A percentile compares a stretch with the other conserved stretches of the same genome.
phyloP scores from a whole-genome alignment of 495 filamentous ascomycete species.

The Aspergillus haitiensis region DNA sequence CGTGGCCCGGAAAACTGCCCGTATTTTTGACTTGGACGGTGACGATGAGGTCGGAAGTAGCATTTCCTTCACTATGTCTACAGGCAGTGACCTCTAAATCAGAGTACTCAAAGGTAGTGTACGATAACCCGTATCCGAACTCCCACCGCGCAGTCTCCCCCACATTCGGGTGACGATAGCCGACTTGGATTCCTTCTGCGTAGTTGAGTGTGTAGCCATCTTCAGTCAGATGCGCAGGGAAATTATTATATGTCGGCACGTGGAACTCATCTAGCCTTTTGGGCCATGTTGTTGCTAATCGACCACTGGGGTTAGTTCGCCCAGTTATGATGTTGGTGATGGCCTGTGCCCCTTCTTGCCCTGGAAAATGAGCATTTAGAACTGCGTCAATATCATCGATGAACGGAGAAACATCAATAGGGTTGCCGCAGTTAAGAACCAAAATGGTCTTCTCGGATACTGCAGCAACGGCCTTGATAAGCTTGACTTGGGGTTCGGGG shows the following conservation, averaged over 20 bases:
- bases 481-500: neutral
- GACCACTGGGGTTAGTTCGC: slow-evolving; percentile 2
- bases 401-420: neutral
- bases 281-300: slow-evolving; percentile 8
- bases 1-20: slow-evolving; percentile 5
- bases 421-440: neutral
- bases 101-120: slow-evolving; percentile 3
- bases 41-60: neutral
- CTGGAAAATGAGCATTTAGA: slow-evolving; percentile 3
- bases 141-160: slow-evolving; percentile 1
- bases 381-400: slow-evolving; percentile 2
- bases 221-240: neutral
- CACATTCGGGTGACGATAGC: neutral
- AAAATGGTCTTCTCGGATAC: neutral
- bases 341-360: slow-evolving; percentile 8
- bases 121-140: slow-evolving; percentile 3
- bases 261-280: neutral
- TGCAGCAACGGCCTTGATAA: slow-evolving; percentile 4
- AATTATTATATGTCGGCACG: slow-evolving; percentile 2
- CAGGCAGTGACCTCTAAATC: neutral
- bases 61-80: neutral
- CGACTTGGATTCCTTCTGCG: slow-evolving; percentile 6
- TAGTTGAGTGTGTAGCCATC: neutral
- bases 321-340: slow-evolving; percentile 3
- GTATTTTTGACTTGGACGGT: neutral